Base-by-base conservation (phyloP, 768 basidiomycete species). In the Tremella fuciformis region DNA sequence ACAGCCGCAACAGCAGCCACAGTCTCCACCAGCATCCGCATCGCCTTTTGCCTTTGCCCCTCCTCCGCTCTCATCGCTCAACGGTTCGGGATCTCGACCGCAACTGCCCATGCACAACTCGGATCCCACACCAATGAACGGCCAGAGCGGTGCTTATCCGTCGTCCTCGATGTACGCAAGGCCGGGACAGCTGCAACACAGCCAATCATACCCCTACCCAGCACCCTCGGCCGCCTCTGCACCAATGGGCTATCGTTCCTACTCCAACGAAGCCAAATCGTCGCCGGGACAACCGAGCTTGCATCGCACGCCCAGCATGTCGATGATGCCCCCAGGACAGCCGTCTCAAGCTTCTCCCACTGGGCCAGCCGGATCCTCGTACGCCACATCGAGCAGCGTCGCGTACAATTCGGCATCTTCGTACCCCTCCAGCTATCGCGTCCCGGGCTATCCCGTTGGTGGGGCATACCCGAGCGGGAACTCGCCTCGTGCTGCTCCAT, bases 31-130 rank as follows among this genome's bases (percentile, higher is more conserved):
- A 6, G 22, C 61, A 0, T 60, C 71, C 0, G 66, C 69, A 9
- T 73, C 71, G 7, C 71, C 71, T 13, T 73, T 73, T 46, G 71
- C 71, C 7, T 73, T 73, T 55, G 71, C 71, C 18, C 71, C 71
- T 1, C 71, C 71, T 21, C 71, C 71, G 8, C 64, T 73, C 16
- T 66, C 67, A 4, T 58, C 59, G 15, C 49, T 54, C 6, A 58
- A 53, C 25, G 55, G 34, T 3, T 41, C 62, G 15, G 57, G 60
- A 13, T 70, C 65, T 1, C 60, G 63, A 42, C 62, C 65, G 1
- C 24, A 21, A 18, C 49, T 62, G 11, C 39, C 65, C 13, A 25
- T 56, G 13, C 65, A 65, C 54, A 58, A 63, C 26, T 63, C 67
- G 39, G 63, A 69, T 50, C 58, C 64, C 13, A 39, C 60, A 18